Percentiles rank a stretch among this genome's conserved stretches.
phyloP scores from a whole-genome alignment of 164 flowering plant genomes.

The Amborella trichopoda region DNA sequence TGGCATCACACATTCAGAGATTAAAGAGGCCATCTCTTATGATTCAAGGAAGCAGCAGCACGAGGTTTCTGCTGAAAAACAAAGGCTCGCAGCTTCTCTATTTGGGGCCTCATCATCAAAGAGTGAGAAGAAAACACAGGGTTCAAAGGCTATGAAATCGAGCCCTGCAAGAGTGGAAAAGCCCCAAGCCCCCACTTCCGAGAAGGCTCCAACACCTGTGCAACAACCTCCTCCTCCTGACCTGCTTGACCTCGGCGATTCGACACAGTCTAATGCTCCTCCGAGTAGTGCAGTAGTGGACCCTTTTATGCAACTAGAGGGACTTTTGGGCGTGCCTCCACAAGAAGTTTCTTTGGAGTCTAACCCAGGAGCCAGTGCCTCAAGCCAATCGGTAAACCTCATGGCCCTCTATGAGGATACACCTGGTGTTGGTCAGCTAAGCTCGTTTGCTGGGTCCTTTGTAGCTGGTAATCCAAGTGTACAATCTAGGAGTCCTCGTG shows the following conservation, averaged over 20 bases:
- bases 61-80: constrained; percentile 74
- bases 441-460: constrained; percentile 16
- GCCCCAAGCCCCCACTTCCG: constrained; percentile 15
- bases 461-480: constrained; percentile 8
- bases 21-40: constrained; percentile 17
- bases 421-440: constrained; percentile 15
- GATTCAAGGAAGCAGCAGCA: constrained; percentile 39
- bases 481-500: too few species aligned
- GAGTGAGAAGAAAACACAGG: constrained; percentile 37
- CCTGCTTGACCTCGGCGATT: constrained; percentile 78
- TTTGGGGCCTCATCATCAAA: constrained; percentile 67
- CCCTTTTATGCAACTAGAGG: constrained; percentile 85
- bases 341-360: constrained; percentile 13
- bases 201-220: constrained; percentile 20
- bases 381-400: constrained; percentile 29
- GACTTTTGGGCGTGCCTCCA: constrained; percentile 62
- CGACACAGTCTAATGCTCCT: constrained; percentile 22
- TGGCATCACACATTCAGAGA: constrained; percentile 34
- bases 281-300: constrained; percentile 21
- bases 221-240: constrained; percentile 48
- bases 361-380: constrained; percentile 14
- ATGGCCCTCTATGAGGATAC: constrained; percentile 37
- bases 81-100: constrained; percentile 92
- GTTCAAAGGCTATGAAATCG: constrained; percentile 37
- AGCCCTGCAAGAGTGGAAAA: constrained; percentile 21